These are phyloP conservation scores for Hebeloma cylindrosporum DNA, from an alignment of 768 basidiomycete genomes.

Conservation along the genomic window DNA sequence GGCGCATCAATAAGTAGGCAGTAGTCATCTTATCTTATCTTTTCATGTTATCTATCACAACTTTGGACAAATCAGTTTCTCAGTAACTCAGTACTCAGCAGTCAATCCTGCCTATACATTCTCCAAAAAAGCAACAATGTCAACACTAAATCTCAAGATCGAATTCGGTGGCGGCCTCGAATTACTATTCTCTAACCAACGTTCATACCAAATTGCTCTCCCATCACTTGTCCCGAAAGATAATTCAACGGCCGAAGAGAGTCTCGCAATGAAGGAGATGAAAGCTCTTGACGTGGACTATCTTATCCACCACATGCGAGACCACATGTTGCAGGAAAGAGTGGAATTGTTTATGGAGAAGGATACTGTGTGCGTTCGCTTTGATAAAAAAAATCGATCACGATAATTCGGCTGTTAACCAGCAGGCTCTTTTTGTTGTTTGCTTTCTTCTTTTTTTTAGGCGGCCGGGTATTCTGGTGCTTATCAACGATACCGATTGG, in stretches of 20 bases:
- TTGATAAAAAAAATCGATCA: not conserved
- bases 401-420: no score
- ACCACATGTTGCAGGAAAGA: slow-evolving; percentile 78
- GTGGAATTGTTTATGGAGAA: slow-evolving; percentile 89
- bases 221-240: slow-evolving; percentile 44
- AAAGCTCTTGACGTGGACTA: slow-evolving; percentile 66
- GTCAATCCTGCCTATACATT: not conserved
- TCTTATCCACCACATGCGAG: slow-evolving; percentile 76
- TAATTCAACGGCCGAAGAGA: slow-evolving; percentile 29
- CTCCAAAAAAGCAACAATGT: slow-evolving; percentile 5
- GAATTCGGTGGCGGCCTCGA: slow-evolving; percentile 88
- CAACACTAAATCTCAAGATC: slow-evolving; percentile 51
- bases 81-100: not conserved
- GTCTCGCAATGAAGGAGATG: slow-evolving; percentile 21
- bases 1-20: no score
- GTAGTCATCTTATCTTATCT: no score
- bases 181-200: slow-evolving; percentile 73
- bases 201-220: slow-evolving; percentile 55
- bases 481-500: slow-evolving; percentile 98
- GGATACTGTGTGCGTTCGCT: slow-evolving; percentile 70
- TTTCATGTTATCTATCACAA: no score
- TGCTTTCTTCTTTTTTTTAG: slow-evolving; percentile 37
- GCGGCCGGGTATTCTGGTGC: slow-evolving; percentile 92
- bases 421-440: not conserved
- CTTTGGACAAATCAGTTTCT: not conserved